phyloP scores from a whole-genome alignment of 2,329 filamentous ascomycete genomes.

The Calonectria hongkongensis region DNA sequence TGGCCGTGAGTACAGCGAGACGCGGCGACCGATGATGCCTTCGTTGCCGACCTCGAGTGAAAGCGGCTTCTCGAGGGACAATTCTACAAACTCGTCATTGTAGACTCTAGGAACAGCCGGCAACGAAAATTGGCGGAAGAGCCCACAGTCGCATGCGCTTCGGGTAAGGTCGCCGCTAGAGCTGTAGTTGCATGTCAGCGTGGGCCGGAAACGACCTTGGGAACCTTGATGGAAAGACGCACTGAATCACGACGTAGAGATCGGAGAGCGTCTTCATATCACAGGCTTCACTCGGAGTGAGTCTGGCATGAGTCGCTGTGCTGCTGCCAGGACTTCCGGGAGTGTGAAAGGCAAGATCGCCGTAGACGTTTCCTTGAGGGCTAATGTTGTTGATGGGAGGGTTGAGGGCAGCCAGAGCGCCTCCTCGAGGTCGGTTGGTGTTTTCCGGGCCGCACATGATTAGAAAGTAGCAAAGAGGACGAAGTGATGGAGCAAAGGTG shows the following conservation, averaged over 20 bases:
- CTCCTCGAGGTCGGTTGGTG: conserved; percentile 64
- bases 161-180: conserved; percentile 66
- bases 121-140: conserved; percentile 63
- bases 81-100: conserved; percentile 55
- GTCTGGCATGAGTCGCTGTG: conserved; percentile 65
- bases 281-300: conserved; percentile 58
- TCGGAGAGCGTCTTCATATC: conserved; percentile 45
- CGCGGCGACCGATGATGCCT: conserved; percentile 69
- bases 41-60: conserved; percentile 66
- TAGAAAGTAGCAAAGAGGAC: background rate
- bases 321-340: conserved; percentile 61
- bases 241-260: conserved; percentile 68
- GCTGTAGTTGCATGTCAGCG: conserved; percentile 51
- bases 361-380: conserved; percentile 47
- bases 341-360: conserved; percentile 67
- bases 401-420: conserved; percentile 67
- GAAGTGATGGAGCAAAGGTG: background rate
- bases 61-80: conserved; percentile 61
- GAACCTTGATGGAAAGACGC: conserved; percentile 44
- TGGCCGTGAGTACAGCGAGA: conserved; percentile 62
- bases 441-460: conserved; percentile 68
- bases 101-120: conserved; percentile 38
- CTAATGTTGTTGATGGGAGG: conserved; percentile 49
- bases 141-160: conserved; percentile 63
- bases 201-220: background rate